phyloP scores from a whole-genome alignment of 1,284 basidiomycete genomes.

The Rhizoctonia solani region DNA sequence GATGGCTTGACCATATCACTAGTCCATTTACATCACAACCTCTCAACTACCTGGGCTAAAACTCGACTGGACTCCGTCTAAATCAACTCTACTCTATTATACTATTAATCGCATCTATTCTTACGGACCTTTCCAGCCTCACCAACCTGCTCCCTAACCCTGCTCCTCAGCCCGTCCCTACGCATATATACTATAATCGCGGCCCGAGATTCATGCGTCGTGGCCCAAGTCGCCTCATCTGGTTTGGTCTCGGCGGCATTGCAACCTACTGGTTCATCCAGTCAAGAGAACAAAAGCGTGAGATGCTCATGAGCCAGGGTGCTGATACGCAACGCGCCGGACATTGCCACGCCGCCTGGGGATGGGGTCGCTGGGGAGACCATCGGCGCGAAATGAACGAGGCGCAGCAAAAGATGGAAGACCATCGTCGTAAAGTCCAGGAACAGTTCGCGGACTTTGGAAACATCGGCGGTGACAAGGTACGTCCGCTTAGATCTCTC shows the following conservation, averaged over 20 bases:
- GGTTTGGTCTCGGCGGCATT: conserved; percentile 26
- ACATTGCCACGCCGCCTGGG: neutral
- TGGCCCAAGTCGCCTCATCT: conserved; percentile 16
- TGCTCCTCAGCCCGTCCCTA: conserved; percentile 3
- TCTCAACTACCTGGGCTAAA: no score
- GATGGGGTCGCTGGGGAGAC: conserved; percentile 24
- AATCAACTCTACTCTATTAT: no score
- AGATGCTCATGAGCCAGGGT: neutral
- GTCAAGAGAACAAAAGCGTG: conserved; percentile 4
- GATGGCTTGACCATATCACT: no score
- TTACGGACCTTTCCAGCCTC: conserved; percentile 9
- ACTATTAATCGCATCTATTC: no score
- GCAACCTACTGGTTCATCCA: conserved; percentile 28
- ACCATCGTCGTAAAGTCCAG: conserved; percentile 1
- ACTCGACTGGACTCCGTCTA: no score
- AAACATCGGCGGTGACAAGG: neutral
- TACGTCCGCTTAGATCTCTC: neutral
- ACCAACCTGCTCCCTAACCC: neutral
- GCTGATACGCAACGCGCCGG: neutral
- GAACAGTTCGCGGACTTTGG: neutral
- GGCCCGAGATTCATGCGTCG: conserved; percentile 2
- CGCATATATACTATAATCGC: conserved; percentile 19
- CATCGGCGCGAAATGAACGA: conserved; percentile 25
- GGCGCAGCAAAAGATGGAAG: conserved; percentile 25
- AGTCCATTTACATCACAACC: no score